A percentile compares a stretch with the other conserved stretches of the same genome.
Conservation (phyloP, 768 basidiomycete genomes). For the Cystofilobasidium capitatum region DNA sequence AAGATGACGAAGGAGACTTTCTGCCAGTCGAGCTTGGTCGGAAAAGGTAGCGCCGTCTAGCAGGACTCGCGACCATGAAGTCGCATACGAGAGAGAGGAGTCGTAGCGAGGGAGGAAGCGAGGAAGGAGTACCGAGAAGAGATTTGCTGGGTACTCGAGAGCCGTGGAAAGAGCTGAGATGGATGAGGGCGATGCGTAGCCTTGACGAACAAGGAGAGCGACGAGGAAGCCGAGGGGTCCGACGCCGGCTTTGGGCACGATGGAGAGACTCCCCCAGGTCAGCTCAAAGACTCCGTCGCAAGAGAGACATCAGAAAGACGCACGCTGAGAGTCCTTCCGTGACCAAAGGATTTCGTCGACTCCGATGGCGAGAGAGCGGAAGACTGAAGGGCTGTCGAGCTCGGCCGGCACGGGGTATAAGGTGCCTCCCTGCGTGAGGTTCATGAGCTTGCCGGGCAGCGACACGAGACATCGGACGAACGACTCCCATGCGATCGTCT, state of each 20-base stretch:
- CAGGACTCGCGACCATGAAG: slow-evolving; percentile 41
- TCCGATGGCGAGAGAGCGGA: not conserved
- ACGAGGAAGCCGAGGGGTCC: slow-evolving; percentile 41
- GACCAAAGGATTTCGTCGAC: slow-evolving; percentile 1
- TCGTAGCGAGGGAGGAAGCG: slow-evolving; percentile 45
- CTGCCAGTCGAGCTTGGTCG: slow-evolving; percentile 26
- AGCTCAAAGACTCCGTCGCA: slow-evolving; percentile 41
- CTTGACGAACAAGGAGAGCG: slow-evolving; percentile 53
- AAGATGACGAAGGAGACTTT: slow-evolving; percentile 31
- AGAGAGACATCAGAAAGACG: slow-evolving; percentile 24
- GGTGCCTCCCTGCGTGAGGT: slow-evolving; percentile 49
- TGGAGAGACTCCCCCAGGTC: slow-evolving; percentile 51
- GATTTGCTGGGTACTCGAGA: slow-evolving; percentile 29
- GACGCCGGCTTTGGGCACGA: slow-evolving; percentile 47
- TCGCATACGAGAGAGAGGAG: not conserved
- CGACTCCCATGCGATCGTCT: slow-evolving; percentile 58
- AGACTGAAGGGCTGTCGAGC: slow-evolving; percentile 41
- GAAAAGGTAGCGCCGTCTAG: slow-evolving; percentile 50
- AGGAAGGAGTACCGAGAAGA: slow-evolving; percentile 44
- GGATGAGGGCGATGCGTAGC: slow-evolving; percentile 56
- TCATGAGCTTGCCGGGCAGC: slow-evolving; percentile 69
- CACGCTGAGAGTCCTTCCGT: not conserved
- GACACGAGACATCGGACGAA: slow-evolving; percentile 55
- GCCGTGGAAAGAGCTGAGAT: slow-evolving; percentile 40
- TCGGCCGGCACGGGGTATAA: slow-evolving; percentile 41